A percentile compares a stretch with the other conserved stretches of the same genome.
phyloP scores from a whole-genome alignment of 352 stramenopile species.

The Aphanomyces euteiches region DNA sequence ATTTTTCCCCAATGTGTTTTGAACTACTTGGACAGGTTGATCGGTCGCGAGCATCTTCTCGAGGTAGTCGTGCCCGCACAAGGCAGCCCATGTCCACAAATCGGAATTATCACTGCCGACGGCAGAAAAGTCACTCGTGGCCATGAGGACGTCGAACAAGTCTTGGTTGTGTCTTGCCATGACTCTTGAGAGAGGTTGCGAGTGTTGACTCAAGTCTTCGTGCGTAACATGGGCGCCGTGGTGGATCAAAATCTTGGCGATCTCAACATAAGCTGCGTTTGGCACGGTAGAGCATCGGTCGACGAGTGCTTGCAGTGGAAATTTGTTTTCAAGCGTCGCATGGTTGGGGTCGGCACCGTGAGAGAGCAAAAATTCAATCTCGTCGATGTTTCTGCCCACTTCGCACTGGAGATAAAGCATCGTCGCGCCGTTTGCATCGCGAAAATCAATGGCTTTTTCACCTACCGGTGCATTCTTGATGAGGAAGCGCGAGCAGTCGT shows the following conservation, averaged over 20 bases:
- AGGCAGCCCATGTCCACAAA: too few relatives aligned
- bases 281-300: constrained; percentile 38
- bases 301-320: constrained; percentile 59
- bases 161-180: constrained; percentile 46
- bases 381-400: constrained; percentile 53
- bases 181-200: constrained; percentile 58
- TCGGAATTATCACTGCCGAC: constrained; percentile 41
- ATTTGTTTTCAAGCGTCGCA: constrained; percentile 52
- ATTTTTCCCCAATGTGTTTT: constrained; percentile 39
- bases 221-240: constrained; percentile 48
- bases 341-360: constrained; percentile 73
- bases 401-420: constrained; percentile 80
- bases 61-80: too few relatives aligned
- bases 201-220: constrained; percentile 16
- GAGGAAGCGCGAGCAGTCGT: constrained; percentile 58
- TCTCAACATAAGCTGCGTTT: constrained; percentile 34
- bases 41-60: constrained; percentile 43
- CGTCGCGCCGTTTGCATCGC: constrained; percentile 63
- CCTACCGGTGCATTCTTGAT: constrained; percentile 49
- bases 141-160: constrained; percentile 51
- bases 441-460: constrained; percentile 63
- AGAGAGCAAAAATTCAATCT: constrained; percentile 64
- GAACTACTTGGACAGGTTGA: constrained; percentile 29
- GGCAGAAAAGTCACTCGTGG: constrained; percentile 42
- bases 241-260: constrained; percentile 51